Conservation (phyloP, 257 asterid species). For the Coffea canephora region DNA sequence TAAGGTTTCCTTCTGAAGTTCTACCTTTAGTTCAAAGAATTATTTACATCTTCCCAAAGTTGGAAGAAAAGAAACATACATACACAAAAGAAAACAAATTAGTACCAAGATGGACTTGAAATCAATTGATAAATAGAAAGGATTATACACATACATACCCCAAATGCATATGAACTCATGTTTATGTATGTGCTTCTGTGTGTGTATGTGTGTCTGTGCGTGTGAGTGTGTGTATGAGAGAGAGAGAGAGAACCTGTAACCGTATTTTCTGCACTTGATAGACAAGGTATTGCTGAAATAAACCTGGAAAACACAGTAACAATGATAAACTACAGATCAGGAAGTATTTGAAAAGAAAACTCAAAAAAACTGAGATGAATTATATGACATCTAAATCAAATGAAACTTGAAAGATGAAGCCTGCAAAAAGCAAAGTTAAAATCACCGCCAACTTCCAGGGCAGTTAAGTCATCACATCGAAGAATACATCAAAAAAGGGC, state of each 20-base stretch:
- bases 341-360: background rate
- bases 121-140: background rate
- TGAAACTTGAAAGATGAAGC: background rate
- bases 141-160: background rate
- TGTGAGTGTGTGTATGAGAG: background rate
- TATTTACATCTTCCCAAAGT: background rate
- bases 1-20: background rate
- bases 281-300: slow-evolving; percentile 87
- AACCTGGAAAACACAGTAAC: slow-evolving; percentile 43
- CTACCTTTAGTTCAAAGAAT: background rate
- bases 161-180: background rate
- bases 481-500: slow-evolving; percentile 5
- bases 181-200: background rate
- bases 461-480: background rate
- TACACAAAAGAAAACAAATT: background rate
- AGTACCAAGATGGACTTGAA: background rate
- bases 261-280: slow-evolving; percentile 94
- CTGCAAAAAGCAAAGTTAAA: background rate
- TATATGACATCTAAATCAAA: background rate
- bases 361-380: background rate
- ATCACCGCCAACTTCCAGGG: background rate
- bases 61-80: background rate
- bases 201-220: background rate
- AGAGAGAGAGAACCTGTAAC: slow-evolving; percentile 57
- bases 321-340: background rate